A percentile compares a stretch with the other conserved stretches of the same genome.
These are phyloP conservation scores for Boletellus emodensis DNA, from an alignment of 768 basidiomycete genomes.

Conservation along the genomic window DNA sequence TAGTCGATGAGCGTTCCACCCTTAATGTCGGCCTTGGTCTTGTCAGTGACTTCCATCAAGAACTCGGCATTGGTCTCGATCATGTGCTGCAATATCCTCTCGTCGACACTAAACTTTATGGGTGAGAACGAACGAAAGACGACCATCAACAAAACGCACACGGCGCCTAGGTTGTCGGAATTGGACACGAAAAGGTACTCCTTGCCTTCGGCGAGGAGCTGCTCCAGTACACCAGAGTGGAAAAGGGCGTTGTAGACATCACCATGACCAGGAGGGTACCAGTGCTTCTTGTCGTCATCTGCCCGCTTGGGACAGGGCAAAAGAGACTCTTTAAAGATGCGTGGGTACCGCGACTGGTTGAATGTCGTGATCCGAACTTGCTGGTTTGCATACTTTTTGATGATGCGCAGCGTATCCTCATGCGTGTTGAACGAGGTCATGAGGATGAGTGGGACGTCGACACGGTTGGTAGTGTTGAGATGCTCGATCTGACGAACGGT, in stretches of 20 bases:
- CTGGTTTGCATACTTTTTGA: constrained; percentile 78
- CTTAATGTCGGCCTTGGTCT: constrained; percentile 80
- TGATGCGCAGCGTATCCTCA: constrained; percentile 72
- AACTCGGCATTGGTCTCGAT: constrained; percentile 61
- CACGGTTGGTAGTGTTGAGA: constrained; percentile 55
- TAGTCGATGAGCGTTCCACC: constrained; percentile 69
- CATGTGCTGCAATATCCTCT: constrained; percentile 65
- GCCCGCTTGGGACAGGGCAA: constrained; percentile 58
- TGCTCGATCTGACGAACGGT: constrained; percentile 66
- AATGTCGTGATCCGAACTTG: constrained; percentile 69
- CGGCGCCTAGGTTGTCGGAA: constrained; percentile 72
- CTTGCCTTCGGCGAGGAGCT: constrained; percentile 65
- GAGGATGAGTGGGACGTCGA: constrained; percentile 73
- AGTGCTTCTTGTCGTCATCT: constrained; percentile 60
- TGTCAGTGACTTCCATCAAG: constrained; percentile 77
- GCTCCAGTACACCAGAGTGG: constrained; percentile 72
- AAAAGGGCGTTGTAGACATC: constrained; percentile 68
- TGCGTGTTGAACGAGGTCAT: constrained; percentile 84
- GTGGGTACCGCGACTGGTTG: constrained; percentile 73
- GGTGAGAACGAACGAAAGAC: constrained; percentile 1
- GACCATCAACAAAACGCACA: constrained; percentile 31
- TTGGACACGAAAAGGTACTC: constrained; percentile 79
- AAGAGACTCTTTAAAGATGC: constrained; percentile 65
- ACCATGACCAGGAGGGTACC: constrained; percentile 79
- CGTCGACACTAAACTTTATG: constrained; percentile 48